Base-by-base conservation (phyloP, 345 rosid species). In the Trapa incisa region DNA sequence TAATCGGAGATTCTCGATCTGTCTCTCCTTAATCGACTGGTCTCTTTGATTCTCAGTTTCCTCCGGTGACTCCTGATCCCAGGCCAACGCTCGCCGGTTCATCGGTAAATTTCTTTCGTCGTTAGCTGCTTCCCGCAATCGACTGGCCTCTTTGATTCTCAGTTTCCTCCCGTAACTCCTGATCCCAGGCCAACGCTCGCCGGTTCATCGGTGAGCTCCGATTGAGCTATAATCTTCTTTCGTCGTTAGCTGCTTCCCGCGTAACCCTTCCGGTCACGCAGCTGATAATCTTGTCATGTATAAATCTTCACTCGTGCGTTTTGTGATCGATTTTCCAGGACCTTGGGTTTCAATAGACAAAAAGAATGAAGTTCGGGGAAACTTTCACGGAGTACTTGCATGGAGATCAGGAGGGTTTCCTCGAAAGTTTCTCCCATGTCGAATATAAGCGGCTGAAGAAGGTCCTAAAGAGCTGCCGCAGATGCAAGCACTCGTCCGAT, bases 361-460 rank as follows among this genome's bases (percentile, higher is more conserved):
- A 22, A 22, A 22, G 58, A 71, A 89, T 94, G 99, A 94, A 91
- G 79, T 94, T 91, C 75, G 99, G 95, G 57, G 99, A 87, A 72
- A 81, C 88, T 37, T 94, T 87, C 54, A 79, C 71, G 71, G 92
- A 89, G 78, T 91, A 86, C 73, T 66, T 87, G 70, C 89, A 72
- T 56, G 92, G 96, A 66, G 94, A 88, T 62, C 87, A 80, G 22
- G 89, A 84, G 62, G 56, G 74, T 82, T 77, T 81, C 70, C 57
- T 87, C 61, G 84, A 78, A 47, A 84, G 84, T 61, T 86, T 81
- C 73, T 83, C 88, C 53, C 91, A 89, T 74, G 91, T 91, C 36
- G 96, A 87, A 76, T 94, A 91, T 68, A 89, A 87, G 79, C 74
- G 87, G 78, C 86, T 91, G 37, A 91, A 94, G 83, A 86, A 89